phyloP scores from a whole-genome alignment of 1,284 basidiomycete genomes.

The Ceratobasidium sp. region DNA sequence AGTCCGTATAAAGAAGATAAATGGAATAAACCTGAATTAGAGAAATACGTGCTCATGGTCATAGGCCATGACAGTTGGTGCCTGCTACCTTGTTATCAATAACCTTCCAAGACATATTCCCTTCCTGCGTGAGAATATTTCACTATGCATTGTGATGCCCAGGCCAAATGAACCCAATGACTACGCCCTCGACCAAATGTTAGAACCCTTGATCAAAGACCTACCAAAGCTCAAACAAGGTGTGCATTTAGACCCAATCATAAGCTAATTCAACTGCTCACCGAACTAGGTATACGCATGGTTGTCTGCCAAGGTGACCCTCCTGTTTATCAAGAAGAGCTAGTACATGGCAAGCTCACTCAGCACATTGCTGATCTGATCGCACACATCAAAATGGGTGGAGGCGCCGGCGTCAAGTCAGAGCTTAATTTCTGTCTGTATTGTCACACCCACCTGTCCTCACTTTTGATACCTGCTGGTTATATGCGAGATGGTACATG shows the following conservation, averaged over 20 bases:
- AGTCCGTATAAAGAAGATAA: neutral
- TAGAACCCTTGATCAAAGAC: constrained; percentile 11
- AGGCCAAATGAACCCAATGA: constrained; percentile 13
- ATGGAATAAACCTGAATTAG: too few species aligned
- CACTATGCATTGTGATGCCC: constrained; percentile 1
- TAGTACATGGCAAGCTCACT: neutral
- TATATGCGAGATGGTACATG: neutral
- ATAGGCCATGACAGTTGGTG: too few species aligned
- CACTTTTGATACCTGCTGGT: neutral
- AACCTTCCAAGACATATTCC: constrained; percentile 21
- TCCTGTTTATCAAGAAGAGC: neutral
- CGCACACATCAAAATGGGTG: too few species aligned
- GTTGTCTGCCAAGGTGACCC: neutral
- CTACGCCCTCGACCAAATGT: constrained; percentile 14
- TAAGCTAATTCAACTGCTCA: too few species aligned
- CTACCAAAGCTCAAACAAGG: constrained; percentile 5
- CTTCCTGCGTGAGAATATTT: constrained; percentile 1
- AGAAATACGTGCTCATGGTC: too few species aligned
- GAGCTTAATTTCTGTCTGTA: neutral
- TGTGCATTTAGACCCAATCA: too few species aligned
- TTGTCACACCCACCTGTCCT: neutral
- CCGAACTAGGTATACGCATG: neutral
- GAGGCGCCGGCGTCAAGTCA: too few species aligned
- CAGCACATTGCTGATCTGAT: too few species aligned
- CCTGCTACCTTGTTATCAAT: constrained; percentile 19